phyloP scores from a whole-genome alignment of 2,329 filamentous ascomycete species.

The Aspergillus alliaceus region DNA sequence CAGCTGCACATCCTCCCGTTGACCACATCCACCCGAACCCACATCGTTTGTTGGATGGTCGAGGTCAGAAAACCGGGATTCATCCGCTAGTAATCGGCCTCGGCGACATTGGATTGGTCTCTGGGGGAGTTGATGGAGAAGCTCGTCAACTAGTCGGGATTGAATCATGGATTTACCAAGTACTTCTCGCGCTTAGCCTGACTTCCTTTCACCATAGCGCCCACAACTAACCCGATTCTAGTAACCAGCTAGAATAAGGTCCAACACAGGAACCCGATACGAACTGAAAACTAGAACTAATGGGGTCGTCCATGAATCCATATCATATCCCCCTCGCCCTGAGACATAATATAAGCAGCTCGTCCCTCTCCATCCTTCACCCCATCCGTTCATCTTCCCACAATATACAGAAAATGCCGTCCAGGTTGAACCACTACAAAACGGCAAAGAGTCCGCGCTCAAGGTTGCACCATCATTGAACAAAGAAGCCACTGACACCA shows the following conservation, averaged over 20 bases:
- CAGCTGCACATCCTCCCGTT: slow-evolving; percentile 19
- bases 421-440: neutral
- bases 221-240: neutral
- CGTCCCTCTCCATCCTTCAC: neutral
- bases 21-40: slow-evolving; percentile 14
- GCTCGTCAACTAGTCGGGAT: neutral
- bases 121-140: neutral
- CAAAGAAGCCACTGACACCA: neutral
- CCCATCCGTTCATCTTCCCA: neutral
- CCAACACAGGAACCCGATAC: neutral
- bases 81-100: slow-evolving; percentile 13
- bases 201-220: neutral
- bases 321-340: neutral
- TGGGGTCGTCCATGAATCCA: neutral
- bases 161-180: neutral
- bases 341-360: slow-evolving; percentile 4
- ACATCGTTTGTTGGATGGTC: slow-evolving; percentile 14
- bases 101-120: slow-evolving; percentile 9
- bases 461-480: neutral
- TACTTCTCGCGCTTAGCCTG: neutral
- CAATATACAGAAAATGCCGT: neutral
- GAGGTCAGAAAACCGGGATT: slow-evolving; percentile 16
- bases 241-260: neutral
- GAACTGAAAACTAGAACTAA: neutral
- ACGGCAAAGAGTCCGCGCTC: neutral